Conservation (phyloP, 2,329 filamentous ascomycete species). For the Leptoxyphium fumago region DNA sequence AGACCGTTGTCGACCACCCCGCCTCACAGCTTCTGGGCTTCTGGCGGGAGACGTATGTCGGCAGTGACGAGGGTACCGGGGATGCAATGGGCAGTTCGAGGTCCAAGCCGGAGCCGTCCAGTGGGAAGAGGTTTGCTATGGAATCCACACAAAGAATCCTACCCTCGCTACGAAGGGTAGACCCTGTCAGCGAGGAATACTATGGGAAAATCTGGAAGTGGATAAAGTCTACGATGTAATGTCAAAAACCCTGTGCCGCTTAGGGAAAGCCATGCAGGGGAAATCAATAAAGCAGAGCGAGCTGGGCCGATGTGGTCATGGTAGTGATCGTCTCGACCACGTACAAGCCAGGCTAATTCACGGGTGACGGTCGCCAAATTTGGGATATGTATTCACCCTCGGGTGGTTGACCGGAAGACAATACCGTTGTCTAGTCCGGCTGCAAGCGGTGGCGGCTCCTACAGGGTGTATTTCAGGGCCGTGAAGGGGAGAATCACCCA, state of each 20-base stretch:
- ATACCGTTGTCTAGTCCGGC: too few relatives aligned
- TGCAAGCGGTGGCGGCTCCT: too few relatives aligned
- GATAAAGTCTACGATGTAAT: constrained; percentile 17
- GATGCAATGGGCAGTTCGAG: neutral
- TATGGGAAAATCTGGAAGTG: constrained; percentile 30
- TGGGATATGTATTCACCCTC: too few relatives aligned
- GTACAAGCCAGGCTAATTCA: too few relatives aligned
- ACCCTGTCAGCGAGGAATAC: constrained; percentile 29
- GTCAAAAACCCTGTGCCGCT: neutral
- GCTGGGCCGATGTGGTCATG: too few relatives aligned
- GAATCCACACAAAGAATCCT: constrained; percentile 20
- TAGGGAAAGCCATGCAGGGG: too few relatives aligned
- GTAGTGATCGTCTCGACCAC: too few relatives aligned
- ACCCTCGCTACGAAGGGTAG: constrained; percentile 21
- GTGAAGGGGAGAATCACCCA: too few relatives aligned
- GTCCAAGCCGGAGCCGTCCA: neutral
- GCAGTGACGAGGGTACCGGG: neutral
- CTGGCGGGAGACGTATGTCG: constrained; percentile 33
- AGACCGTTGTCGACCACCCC: constrained; percentile 25
- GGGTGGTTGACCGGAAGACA: too few relatives aligned
- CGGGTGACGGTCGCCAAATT: too few relatives aligned
- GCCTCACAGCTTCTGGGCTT: constrained; percentile 33
- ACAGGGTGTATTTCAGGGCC: too few relatives aligned
- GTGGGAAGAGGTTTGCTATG: constrained; percentile 21
- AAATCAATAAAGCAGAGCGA: too few relatives aligned